Evolutionary conservation across 2,329 filamentous ascomycete species (phyloP).

Genomic region (Arachnomyces sp.): DNA sequence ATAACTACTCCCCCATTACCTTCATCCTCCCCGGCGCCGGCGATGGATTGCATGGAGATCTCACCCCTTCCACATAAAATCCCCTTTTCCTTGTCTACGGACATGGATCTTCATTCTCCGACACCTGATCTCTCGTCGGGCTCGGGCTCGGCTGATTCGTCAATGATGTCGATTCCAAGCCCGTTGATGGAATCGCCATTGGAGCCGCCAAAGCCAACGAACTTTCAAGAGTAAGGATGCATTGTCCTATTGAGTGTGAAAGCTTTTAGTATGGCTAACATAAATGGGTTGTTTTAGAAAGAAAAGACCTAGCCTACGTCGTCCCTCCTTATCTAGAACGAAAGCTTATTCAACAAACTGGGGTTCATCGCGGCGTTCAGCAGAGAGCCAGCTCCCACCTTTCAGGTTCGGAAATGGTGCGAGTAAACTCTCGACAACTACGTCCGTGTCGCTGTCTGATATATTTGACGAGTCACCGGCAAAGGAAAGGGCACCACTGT

Average conservation of each 20-base stretch:
- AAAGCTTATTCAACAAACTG: constrained; percentile 68
- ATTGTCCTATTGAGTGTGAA: constrained; percentile 3
- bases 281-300: constrained; percentile 41
- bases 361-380: constrained; percentile 52
- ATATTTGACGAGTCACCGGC: constrained; percentile 76
- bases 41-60: constrained; percentile 80
- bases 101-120: constrained; percentile 65
- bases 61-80: constrained; percentile 87
- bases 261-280: constrained; percentile 1
- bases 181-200: constrained; percentile 33
- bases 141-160: too few species aligned
- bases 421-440: constrained; percentile 40
- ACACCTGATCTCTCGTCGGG: constrained; percentile 51
- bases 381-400: constrained; percentile 60
- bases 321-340: constrained; percentile 65
- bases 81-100: constrained; percentile 52
- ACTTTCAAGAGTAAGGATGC: constrained; percentile 28
- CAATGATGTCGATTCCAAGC: constrained; percentile 31
- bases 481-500: constrained; percentile 57
- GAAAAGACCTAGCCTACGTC: constrained; percentile 59
- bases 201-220: constrained; percentile 22
- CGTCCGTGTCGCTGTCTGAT: constrained; percentile 60
- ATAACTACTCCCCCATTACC: constrained; percentile 78
- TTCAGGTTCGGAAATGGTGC: constrained; percentile 65
- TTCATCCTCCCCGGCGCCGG: constrained; percentile 70